Conservation (phyloP, 495 filamentous ascomycete species). For the Evernia prunastri region DNA sequence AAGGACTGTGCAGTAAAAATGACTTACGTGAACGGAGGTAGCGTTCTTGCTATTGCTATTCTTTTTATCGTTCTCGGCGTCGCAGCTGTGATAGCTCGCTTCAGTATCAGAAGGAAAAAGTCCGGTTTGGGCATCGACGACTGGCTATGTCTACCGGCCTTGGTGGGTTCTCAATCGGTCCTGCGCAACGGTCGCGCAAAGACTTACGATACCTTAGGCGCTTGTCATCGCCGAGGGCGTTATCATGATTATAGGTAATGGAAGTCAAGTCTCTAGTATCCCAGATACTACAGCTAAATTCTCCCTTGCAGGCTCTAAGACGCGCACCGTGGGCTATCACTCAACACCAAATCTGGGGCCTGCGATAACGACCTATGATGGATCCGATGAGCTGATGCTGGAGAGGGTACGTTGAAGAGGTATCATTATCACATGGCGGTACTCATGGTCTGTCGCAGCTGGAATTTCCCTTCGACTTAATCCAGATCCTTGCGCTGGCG, state of each 20-base stretch:
- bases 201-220: neutral
- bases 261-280: neutral
- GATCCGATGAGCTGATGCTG: neutral
- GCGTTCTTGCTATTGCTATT: neutral
- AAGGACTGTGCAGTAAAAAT: neutral
- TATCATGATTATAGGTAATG: neutral
- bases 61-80: neutral
- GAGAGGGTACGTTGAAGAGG: neutral
- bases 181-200: neutral
- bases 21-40: slow-evolving; percentile 1
- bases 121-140: neutral
- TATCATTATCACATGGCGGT: neutral
- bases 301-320: neutral
- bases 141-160: slow-evolving; percentile 4
- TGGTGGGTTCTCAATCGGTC: neutral
- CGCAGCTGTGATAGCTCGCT: neutral
- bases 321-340: neutral
- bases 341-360: neutral
- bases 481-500: neutral
- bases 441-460: neutral
- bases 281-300: neutral
- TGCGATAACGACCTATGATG: neutral
- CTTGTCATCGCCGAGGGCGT: neutral
- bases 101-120: neutral
- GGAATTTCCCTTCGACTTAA: neutral